These are phyloP conservation scores for Serpula lacrymans DNA, from an alignment of 768 basidiomycete species.

Conservation along the genomic window DNA sequence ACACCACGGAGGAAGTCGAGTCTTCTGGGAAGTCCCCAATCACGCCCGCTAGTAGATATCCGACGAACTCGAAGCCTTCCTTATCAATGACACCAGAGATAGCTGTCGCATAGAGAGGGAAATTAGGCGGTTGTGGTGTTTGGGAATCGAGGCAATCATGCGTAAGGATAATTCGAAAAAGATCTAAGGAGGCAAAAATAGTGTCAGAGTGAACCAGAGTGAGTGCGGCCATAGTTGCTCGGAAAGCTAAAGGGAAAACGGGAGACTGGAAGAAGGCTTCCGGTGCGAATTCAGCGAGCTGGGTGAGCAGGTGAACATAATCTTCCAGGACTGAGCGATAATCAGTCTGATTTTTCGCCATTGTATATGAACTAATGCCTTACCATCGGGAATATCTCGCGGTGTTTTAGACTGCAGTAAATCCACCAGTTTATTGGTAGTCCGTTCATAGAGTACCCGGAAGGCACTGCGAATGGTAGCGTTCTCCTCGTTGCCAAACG, in stretches of 20 bases:
- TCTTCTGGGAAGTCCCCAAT: constrained; percentile 91
- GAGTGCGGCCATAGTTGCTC: constrained; percentile 71
- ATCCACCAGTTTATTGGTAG: constrained; percentile 66
- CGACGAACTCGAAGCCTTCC: constrained; percentile 70
- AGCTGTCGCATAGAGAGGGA: constrained; percentile 54
- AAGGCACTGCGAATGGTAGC: constrained; percentile 54
- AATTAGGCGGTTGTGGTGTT: constrained; percentile 54
- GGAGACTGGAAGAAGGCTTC: constrained; percentile 77
- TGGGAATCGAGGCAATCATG: constrained; percentile 65
- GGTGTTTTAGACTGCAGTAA: constrained; percentile 68
- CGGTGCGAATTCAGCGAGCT: constrained; percentile 64
- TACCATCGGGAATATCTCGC: constrained; percentile 85
- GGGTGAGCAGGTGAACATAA: constrained; percentile 77
- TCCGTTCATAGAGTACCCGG: constrained; percentile 65
- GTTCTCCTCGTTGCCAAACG: constrained; percentile 69
- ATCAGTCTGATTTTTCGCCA: constrained; percentile 5
- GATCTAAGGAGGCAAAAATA: constrained; percentile 76
- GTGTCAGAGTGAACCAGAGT: constrained; percentile 82
- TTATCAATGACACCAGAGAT: constrained; percentile 62
- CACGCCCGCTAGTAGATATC: constrained; percentile 70
- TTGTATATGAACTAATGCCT: constrained; percentile 22
- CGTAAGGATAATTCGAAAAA: constrained; percentile 70
- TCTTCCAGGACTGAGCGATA: constrained; percentile 82
- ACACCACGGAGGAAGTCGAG: constrained; percentile 64
- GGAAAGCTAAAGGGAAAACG: constrained; percentile 75